These are phyloP conservation scores for Podospora australis DNA, from an alignment of 495 filamentous ascomycete genomes.

Conservation along the genomic window DNA sequence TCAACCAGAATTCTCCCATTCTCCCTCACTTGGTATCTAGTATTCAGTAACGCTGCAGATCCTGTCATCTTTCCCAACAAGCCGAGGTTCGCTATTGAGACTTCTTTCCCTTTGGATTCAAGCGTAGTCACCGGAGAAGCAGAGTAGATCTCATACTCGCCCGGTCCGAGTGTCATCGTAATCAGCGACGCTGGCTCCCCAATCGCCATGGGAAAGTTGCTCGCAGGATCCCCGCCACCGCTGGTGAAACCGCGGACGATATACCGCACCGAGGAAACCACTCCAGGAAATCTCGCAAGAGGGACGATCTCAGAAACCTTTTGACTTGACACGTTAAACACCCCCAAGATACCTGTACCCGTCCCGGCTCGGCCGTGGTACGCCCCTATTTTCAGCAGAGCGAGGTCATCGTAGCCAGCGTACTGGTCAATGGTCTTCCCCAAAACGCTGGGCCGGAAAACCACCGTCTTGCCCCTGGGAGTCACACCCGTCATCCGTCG, in stretches of 20 bases:
- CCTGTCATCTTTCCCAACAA: slow-evolving; percentile 87
- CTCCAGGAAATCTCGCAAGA: slow-evolving; percentile 66
- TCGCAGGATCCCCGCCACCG: slow-evolving; percentile 49
- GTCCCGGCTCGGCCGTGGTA: slow-evolving; percentile 55
- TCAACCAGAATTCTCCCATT: slow-evolving; percentile 58
- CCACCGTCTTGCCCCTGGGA: slow-evolving; percentile 60
- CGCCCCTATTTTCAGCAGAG: slow-evolving; percentile 70
- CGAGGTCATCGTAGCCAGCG: slow-evolving; percentile 61
- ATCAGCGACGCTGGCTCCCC: slow-evolving; percentile 40
- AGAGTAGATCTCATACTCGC: slow-evolving; percentile 77
- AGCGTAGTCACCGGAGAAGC: slow-evolving; percentile 60
- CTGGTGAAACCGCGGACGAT: slow-evolving; percentile 68
- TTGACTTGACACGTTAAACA: slow-evolving; percentile 69
- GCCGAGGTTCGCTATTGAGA: slow-evolving; percentile 62
- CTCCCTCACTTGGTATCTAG: slow-evolving; percentile 47
- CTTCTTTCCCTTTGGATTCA: slow-evolving; percentile 33
- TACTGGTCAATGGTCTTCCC: slow-evolving; percentile 69
- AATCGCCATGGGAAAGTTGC: slow-evolving; percentile 46
- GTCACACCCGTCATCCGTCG: slow-evolving; percentile 68
- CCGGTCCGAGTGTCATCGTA: slow-evolving; percentile 50
- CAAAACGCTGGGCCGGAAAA: slow-evolving; percentile 65
- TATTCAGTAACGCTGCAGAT: slow-evolving; percentile 63
- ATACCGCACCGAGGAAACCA: slow-evolving; percentile 49
- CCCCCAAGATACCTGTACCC: slow-evolving; percentile 69
- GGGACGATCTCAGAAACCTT: slow-evolving; percentile 59